Conservation (phyloP, 371 early-diverging fungal genomes). For the Mucor ambiguus region DNA sequence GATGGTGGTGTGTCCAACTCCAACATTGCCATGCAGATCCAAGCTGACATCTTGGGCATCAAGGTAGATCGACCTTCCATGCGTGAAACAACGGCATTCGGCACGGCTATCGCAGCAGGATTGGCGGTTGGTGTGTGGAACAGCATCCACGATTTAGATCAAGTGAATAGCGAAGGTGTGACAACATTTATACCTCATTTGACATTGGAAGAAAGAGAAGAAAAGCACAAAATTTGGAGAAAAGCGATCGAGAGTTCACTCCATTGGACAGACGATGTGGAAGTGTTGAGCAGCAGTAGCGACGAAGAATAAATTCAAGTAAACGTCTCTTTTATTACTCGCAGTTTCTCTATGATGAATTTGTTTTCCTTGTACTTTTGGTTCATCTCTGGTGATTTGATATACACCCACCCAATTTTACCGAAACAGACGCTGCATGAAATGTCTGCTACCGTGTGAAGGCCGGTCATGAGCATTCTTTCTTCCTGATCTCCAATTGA, state of each 20-base stretch:
- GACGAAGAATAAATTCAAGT: slow-evolving; percentile 3
- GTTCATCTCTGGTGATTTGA: slow-evolving; percentile 54
- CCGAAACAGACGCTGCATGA: slow-evolving; percentile 62
- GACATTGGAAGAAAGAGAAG: slow-evolving; percentile 58
- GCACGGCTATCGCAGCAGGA: slow-evolving; percentile 95
- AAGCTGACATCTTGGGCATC: slow-evolving; percentile 87
- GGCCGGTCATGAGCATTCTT: slow-evolving; percentile 76
- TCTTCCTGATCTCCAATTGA: slow-evolving; percentile 64
- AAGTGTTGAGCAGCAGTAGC: neutral
- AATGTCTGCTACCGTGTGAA: slow-evolving; percentile 81
- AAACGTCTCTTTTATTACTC: slow-evolving; percentile 52
- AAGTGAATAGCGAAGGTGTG: slow-evolving; percentile 38
- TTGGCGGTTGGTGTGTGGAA: slow-evolving; percentile 83
- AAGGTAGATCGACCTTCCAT: slow-evolving; percentile 85
- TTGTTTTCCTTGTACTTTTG: slow-evolving; percentile 86
- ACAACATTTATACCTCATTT: slow-evolving; percentile 52
- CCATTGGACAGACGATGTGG: slow-evolving; percentile 55
- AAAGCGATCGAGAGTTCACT: slow-evolving; percentile 80
- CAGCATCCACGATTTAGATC: slow-evolving; percentile 33
- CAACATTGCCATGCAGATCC: slow-evolving; percentile 89
- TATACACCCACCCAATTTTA: slow-evolving; percentile 59
- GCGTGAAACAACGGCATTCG: slow-evolving; percentile 94
- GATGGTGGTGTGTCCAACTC: slow-evolving; percentile 95
- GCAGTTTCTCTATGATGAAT: slow-evolving; percentile 72
- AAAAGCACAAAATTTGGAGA: slow-evolving; percentile 77